Conservation (phyloP, 2,329 filamentous ascomycete genomes). For the Ophiostoma fasciatum region DNA sequence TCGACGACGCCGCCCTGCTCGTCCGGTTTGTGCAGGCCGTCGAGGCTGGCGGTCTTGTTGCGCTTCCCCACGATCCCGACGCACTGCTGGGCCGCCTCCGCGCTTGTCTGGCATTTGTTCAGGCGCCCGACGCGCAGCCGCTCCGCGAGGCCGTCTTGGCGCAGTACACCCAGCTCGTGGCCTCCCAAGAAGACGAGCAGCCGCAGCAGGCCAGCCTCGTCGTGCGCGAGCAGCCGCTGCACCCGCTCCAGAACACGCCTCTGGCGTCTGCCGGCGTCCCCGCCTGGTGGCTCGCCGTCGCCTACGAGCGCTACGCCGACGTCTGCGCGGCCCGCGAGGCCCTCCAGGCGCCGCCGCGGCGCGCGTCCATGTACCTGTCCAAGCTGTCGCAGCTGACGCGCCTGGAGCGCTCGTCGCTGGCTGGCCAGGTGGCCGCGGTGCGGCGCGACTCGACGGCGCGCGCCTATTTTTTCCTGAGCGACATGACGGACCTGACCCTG, state of each 20-base stretch:
- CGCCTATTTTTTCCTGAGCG: conserved; percentile 34
- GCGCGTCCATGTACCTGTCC: conserved; percentile 23
- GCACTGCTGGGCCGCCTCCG: conserved; percentile 6
- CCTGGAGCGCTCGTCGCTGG: conserved; percentile 44
- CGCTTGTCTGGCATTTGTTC: conserved; percentile 14
- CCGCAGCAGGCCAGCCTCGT: background rate
- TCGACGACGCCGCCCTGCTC: conserved; percentile 28
- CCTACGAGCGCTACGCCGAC: conserved; percentile 35
- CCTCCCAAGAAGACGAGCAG: background rate
- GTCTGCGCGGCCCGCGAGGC: conserved; percentile 26
- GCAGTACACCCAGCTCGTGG: conserved; percentile 12
- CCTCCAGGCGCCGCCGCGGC: conserved; percentile 26
- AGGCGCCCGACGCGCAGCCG: conserved; percentile 17
- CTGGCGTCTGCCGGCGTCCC: background rate
- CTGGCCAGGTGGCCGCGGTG: conserved; percentile 37
- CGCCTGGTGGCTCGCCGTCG: conserved; percentile 32
- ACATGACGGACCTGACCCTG: conserved; percentile 24
- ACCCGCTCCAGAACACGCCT: conserved; percentile 41
- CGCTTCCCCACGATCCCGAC: background rate
- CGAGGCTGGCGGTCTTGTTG: background rate
- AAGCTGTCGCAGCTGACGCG: conserved; percentile 42
- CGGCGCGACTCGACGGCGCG: conserved; percentile 46
- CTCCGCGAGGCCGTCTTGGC: conserved; percentile 20
- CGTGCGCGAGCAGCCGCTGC: conserved; percentile 31
- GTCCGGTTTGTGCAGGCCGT: conserved; percentile 11